Conservation (phyloP, 2,329 filamentous ascomycete genomes). For the Sporothrix pseudoabietina region DNA sequence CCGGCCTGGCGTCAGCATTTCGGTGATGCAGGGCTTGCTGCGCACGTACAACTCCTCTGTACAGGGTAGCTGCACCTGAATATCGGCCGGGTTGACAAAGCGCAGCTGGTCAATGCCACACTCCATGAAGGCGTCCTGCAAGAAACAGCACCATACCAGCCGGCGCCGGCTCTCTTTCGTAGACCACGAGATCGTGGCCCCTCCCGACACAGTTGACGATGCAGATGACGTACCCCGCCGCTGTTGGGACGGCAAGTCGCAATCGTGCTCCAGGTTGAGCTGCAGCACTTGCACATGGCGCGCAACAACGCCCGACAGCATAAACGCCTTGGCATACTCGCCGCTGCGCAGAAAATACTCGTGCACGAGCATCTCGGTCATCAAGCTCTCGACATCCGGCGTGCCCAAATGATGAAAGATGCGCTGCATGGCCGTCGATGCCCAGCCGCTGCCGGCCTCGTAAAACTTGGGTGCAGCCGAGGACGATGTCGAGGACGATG, state of each 20-base stretch:
- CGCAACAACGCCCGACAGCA: slow-evolving; percentile 29
- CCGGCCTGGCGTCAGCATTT: slow-evolving; percentile 28
- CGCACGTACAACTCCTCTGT: slow-evolving; percentile 29
- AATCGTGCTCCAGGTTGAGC: slow-evolving; percentile 30
- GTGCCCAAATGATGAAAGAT: slow-evolving; percentile 30
- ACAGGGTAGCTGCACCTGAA: slow-evolving; percentile 31
- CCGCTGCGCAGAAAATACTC: slow-evolving; percentile 30
- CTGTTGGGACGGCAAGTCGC: slow-evolving; percentile 13
- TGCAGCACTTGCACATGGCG: slow-evolving; percentile 32
- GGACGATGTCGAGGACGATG: not conserved
- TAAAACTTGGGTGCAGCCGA: slow-evolving; percentile 3
- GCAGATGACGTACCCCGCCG: not conserved
- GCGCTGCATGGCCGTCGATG: slow-evolving; percentile 26
- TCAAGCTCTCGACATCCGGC: slow-evolving; percentile 29
- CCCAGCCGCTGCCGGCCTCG: slow-evolving; percentile 30
- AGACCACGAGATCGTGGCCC: slow-evolving; percentile 24
- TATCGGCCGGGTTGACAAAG: slow-evolving; percentile 29
- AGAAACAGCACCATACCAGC: slow-evolving; percentile 29
- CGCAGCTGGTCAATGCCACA: slow-evolving; percentile 33
- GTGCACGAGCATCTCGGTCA: slow-evolving; percentile 32
- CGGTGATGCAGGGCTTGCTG: slow-evolving; percentile 24
- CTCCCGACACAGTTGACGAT: not conserved
- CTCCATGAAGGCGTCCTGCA: slow-evolving; percentile 30
- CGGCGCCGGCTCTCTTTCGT: slow-evolving; percentile 29
- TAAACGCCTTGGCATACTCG: slow-evolving; percentile 32